Evolutionary conservation across 2,329 filamentous ascomycete species (phyloP).

Genomic region (Sporothrix euskadiensis): DNA sequence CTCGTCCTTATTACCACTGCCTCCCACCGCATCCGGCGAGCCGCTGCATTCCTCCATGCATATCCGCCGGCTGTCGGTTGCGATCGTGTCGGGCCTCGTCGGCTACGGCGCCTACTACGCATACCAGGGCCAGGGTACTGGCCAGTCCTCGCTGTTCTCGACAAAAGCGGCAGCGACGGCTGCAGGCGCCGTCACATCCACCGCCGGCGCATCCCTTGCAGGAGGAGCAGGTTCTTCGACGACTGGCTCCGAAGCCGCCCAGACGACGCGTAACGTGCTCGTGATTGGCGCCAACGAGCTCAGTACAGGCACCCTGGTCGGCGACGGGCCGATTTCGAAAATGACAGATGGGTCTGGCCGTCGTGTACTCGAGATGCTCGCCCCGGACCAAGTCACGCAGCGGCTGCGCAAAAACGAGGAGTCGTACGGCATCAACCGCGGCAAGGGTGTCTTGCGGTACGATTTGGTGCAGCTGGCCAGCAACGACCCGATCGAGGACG

Average conservation of each 20-base stretch:
- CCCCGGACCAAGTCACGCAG: slow-evolving; percentile 86
- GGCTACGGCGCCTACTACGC: slow-evolving; percentile 77
- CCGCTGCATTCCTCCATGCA: slow-evolving; percentile 73
- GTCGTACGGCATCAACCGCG: slow-evolving; percentile 86
- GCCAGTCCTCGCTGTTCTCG: slow-evolving; percentile 18
- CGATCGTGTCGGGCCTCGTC: slow-evolving; percentile 68
- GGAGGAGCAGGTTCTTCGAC: neutral
- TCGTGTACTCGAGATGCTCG: slow-evolving; percentile 93
- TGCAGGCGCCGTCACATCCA: slow-evolving; percentile 32
- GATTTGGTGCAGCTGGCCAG: slow-evolving; percentile 92
- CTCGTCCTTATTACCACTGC: slow-evolving; percentile 25
- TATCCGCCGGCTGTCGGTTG: slow-evolving; percentile 66
- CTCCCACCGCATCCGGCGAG: slow-evolving; percentile 41
- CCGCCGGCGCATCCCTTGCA: neutral
- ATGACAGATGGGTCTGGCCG: slow-evolving; percentile 79
- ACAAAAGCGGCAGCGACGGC: slow-evolving; percentile 23
- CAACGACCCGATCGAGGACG: slow-evolving; percentile 97
- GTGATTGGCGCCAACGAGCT: slow-evolving; percentile 89
- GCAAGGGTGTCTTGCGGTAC: slow-evolving; percentile 88
- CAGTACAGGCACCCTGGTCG: slow-evolving; percentile 81
- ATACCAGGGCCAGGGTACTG: slow-evolving; percentile 51
- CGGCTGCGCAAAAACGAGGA: slow-evolving; percentile 88
- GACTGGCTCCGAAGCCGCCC: neutral
- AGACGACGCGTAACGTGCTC: slow-evolving; percentile 65
- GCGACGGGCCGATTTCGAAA: slow-evolving; percentile 85